These are phyloP conservation scores for Epichloe gansuensis DNA, from an alignment of 2,329 filamentous ascomycete species.

Conservation along the genomic window DNA sequence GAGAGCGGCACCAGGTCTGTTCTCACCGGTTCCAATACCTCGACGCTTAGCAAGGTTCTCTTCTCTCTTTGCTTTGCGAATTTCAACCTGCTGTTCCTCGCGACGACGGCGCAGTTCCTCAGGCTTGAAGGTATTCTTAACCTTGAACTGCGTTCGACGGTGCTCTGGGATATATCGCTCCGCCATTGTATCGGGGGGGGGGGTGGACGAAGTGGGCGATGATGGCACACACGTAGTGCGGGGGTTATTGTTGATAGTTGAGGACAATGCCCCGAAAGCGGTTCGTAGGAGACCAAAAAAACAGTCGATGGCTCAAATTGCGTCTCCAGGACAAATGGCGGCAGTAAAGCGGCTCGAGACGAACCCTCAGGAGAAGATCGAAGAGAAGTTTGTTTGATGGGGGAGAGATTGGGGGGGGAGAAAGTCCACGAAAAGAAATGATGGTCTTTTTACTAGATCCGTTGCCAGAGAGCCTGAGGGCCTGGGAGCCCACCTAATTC, in stretches of 20 bases:
- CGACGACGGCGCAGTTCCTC: slow-evolving; percentile 96
- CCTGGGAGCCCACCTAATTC: slow-evolving; percentile 7
- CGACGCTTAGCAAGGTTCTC: slow-evolving; percentile 97
- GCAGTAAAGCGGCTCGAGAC: slow-evolving; percentile 3
- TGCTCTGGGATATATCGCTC: slow-evolving; percentile 99
- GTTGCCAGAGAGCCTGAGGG: slow-evolving; percentile 13
- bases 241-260: slow-evolving; percentile 4
- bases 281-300: neutral
- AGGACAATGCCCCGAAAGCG: slow-evolving; percentile 1
- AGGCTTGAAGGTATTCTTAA: slow-evolving; percentile 97
- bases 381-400: slow-evolving; percentile 1
- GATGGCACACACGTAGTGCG: slow-evolving; percentile 5
- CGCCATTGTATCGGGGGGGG: slow-evolving; percentile 50
- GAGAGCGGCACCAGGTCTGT: slow-evolving; percentile 66
- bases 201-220: slow-evolving; percentile 3
- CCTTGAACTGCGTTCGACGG: slow-evolving; percentile 98
- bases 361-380: slow-evolving; percentile 1
- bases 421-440: slow-evolving; percentile 8
- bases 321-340: slow-evolving; percentile 3
- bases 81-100: slow-evolving; percentile 98
- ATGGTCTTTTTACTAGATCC: slow-evolving; percentile 6
- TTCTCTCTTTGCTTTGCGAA: slow-evolving; percentile 95
- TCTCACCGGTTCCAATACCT: slow-evolving; percentile 75
- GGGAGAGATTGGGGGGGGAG: slow-evolving; percentile 1
- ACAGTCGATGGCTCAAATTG: neutral